These are phyloP conservation scores for Morella rubra DNA, from an alignment of 306 rosid genomes.

Conservation along the genomic window DNA sequence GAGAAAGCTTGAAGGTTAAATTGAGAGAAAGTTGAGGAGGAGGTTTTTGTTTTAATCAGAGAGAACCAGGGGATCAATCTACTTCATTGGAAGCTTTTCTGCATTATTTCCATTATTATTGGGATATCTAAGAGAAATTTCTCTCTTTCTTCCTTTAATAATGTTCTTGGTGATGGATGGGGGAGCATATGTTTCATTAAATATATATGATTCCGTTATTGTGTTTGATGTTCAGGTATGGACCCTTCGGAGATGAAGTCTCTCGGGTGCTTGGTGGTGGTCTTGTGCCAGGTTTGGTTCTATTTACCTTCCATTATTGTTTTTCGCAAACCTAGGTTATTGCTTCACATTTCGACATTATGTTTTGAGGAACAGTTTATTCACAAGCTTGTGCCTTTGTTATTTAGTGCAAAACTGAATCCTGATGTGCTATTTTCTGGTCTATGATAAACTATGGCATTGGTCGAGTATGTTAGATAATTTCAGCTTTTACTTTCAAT, in stretches of 20 bases:
- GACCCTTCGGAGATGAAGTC: constrained; percentile 72
- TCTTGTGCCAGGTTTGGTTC: constrained; percentile 76
- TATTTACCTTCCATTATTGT: constrained; percentile 12
- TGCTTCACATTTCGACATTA: too few species aligned
- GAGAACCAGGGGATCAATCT: too few species aligned
- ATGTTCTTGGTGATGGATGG: neutral
- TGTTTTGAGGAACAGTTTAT: neutral
- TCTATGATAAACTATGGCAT: neutral
- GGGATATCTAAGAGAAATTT: neutral
- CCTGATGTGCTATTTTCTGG: neutral
- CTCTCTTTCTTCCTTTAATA: neutral
- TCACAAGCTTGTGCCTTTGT: neutral
- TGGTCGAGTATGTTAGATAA: neutral
- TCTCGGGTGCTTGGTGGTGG: constrained; percentile 92
- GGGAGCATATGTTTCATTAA: neutral
- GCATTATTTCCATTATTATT: neutral
- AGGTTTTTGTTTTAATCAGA: too few species aligned
- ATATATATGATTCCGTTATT: constrained; percentile 12
- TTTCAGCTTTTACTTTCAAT: constrained; percentile 19
- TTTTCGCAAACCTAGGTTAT: neutral
- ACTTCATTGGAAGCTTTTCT: neutral
- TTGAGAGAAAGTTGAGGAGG: too few species aligned
- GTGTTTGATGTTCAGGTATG: constrained; percentile 52
- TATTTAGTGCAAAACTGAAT: neutral
- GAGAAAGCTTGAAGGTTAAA: neutral